Evolutionary conservation across 805 yeast species (phyloP).

Genomic region (Pichia phayaonensis): DNA sequence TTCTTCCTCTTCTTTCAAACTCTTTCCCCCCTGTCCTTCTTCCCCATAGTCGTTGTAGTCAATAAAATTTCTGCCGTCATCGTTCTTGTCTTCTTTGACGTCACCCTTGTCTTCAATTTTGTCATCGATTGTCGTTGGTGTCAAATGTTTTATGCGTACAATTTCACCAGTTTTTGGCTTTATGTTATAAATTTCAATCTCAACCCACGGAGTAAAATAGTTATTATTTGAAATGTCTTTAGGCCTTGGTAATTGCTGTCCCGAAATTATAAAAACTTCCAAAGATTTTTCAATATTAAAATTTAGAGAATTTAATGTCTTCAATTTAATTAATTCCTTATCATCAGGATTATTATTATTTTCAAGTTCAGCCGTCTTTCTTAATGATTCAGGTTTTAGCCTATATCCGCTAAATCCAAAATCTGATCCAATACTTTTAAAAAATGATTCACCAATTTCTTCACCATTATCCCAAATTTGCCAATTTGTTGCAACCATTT

Average conservation of each 20-base stretch:
- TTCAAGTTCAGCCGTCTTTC: slow-evolving; percentile 3
- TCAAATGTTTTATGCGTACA: not conserved
- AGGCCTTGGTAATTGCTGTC: slow-evolving; percentile 76
- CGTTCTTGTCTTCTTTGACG: not conserved
- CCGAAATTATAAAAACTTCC: slow-evolving; percentile 56
- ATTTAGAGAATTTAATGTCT: slow-evolving; percentile 3
- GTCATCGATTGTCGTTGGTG: not conserved
- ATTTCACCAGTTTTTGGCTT: slow-evolving; percentile 12
- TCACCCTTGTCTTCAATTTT: not conserved
- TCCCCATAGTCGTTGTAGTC: not conserved
- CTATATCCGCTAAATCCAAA: slow-evolving; percentile 57
- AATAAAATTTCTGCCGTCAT: too few species aligned
- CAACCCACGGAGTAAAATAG: slow-evolving; percentile 51
- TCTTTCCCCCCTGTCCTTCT: not conserved
- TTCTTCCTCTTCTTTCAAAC: not conserved
- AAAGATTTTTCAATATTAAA: slow-evolving; percentile 16
- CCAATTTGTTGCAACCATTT: slow-evolving; percentile 97
- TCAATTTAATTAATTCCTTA: not conserved
- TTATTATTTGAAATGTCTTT: slow-evolving; percentile 32
- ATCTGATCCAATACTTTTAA: slow-evolving; percentile 39
- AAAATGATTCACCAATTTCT: slow-evolving; percentile 79
- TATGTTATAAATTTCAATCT: slow-evolving; percentile 51
- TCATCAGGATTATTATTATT: not conserved
- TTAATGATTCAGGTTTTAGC: slow-evolving; percentile 51
- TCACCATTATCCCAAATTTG: slow-evolving; percentile 87